Base-by-base conservation (phyloP, 495 filamentous ascomycete species). In the Podospora pseudocomata region DNA sequence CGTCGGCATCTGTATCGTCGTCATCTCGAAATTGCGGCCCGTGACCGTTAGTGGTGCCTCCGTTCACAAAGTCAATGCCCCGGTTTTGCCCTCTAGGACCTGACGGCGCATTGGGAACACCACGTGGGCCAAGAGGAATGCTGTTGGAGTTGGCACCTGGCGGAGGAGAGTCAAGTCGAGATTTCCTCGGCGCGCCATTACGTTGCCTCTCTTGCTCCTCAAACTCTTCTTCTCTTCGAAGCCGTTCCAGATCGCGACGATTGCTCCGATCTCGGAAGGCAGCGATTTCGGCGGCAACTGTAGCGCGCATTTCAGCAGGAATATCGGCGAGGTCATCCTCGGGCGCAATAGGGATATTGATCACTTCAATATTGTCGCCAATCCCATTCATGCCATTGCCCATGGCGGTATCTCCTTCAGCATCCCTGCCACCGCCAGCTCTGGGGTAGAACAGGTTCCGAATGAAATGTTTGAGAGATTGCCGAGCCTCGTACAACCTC, bases 281-380 rank as follows among this genome's bases (percentile, higher is more conserved):
- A 7, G 91, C 86, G 70, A 99, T 99, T 72, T 99, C 96, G 68
- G 90, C 90, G 7, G 95, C 92, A 27, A 99, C 94, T 7, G 90
- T 97, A 73, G 94, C 95, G n/a, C 95, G 89, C 93, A 94, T 94
- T 73, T 97, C 95, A 13, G 91, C 89, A 2, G 95, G 95, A 65
- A 99, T 97, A 73, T 99, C 96, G 55, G 92, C 90, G 32, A 99
- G 83, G 72, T 99, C 95, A 75, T 99, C 95, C 71, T 99, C 95
- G 28, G 89, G 86, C 7, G 91, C 91, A 49, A 97, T 86, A 4
- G 92, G 90, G 68, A 97, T 97, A 56, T 92, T 97, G 70, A 97
- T 90, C 39, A 97, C 89, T 79, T 97, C 94, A 23, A 88, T 86
- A 67, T 91, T 84, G 34, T 85, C 85, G 44, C 81, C 87, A 59